Evolutionary conservation across 306 rosid genomes (phyloP).

Genomic region (Hippophae tibetana): DNA sequence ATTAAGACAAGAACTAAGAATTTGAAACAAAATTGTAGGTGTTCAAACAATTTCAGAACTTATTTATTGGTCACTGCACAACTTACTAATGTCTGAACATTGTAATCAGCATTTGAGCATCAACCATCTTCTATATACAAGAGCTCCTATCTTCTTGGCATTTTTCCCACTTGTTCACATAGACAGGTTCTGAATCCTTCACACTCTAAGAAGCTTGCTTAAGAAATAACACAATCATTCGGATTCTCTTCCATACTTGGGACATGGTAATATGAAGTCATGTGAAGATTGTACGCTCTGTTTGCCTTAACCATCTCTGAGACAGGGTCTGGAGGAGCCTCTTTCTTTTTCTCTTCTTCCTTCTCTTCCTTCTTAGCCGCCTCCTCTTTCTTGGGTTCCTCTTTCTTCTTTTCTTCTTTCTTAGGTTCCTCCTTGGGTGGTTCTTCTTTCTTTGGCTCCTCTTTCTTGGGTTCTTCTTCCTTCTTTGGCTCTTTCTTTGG

Average conservation of each 20-base stretch:
- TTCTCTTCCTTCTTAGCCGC: conserved; percentile 41
- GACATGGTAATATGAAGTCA: conserved; percentile 54
- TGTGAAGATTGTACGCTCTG: conserved; percentile 58
- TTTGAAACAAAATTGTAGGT: too few species aligned
- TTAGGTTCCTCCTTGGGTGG: conserved; percentile 31
- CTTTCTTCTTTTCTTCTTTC: conserved; percentile 49
- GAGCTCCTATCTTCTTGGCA: conserved; percentile 17
- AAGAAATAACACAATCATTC: conserved; percentile 69
- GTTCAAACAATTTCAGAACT: conserved; percentile 25
- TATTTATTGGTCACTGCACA: conserved; percentile 36
- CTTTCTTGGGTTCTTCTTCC: neutral
- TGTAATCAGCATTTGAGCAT: conserved; percentile 20
- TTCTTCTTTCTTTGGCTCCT: too few species aligned
- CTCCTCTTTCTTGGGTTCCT: conserved; percentile 40
- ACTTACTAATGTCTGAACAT: conserved; percentile 19
- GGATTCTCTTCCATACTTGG: conserved; percentile 96
- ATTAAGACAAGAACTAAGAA: too few species aligned
- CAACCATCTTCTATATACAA: conserved; percentile 42
- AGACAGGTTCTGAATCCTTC: conserved; percentile 3
- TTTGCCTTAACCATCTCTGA: conserved; percentile 52
- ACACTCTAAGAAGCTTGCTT: neutral
- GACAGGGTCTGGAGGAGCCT: conserved; percentile 42
- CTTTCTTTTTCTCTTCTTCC: conserved; percentile 32
- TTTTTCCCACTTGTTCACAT: conserved; percentile 11
- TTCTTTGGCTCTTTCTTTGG: conserved; percentile 79